phyloP scores from a whole-genome alignment of 352 stramenopile genomes.

The Globisporangium irregulare region DNA sequence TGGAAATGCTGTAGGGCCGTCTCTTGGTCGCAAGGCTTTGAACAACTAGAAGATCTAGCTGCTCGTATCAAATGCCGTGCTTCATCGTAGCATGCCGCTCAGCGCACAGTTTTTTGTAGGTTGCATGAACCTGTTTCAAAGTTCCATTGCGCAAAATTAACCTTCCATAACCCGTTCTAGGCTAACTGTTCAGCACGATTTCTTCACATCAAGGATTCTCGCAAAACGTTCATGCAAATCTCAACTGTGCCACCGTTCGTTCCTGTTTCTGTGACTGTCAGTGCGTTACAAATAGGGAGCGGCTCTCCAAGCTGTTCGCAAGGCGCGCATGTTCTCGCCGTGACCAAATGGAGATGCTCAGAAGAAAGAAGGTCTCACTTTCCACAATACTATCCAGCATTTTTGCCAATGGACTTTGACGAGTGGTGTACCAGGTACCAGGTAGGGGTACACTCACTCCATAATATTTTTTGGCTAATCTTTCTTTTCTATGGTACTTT shows the following conservation, averaged over 20 bases:
- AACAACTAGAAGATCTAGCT: neutral
- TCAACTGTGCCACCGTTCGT: too few relatives aligned
- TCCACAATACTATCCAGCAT: neutral
- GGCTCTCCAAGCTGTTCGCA: neutral
- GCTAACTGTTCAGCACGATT: neutral
- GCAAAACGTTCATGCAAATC: neutral
- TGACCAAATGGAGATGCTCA: too few relatives aligned
- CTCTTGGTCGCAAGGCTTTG: neutral
- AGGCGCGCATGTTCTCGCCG: too few relatives aligned
- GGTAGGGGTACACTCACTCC: neutral
- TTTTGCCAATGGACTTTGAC: neutral
- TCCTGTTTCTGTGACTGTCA: too few relatives aligned
- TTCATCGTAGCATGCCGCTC: neutral
- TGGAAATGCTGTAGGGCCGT: neutral
- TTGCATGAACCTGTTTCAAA: neutral
- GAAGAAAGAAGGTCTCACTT: neutral
- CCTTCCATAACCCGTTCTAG: too few relatives aligned
- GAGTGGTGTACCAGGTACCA: neutral
- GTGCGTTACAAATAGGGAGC: neutral
- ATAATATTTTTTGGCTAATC: neutral
- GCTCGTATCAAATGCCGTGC: too few relatives aligned
- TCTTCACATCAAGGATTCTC: neutral
- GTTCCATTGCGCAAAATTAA: neutral
- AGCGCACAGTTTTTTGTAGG: neutral
- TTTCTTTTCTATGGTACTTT: neutral